A percentile compares a stretch with the other conserved stretches of the same genome.
Conservation (phyloP, 2,329 filamentous ascomycete species). For the Aspergillus sojae region DNA sequence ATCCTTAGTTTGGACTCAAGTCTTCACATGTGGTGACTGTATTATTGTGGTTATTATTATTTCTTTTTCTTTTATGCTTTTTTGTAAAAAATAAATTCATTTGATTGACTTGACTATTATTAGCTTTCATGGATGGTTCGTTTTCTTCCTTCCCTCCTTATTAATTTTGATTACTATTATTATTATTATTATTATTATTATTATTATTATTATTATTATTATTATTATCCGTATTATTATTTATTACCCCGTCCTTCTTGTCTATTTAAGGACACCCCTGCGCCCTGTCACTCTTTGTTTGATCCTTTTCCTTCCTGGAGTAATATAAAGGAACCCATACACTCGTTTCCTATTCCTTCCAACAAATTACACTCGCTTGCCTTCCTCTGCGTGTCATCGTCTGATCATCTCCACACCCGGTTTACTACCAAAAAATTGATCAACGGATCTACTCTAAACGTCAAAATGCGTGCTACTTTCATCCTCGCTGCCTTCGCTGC, state of each 20-base stretch:
- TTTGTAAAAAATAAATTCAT: not conserved
- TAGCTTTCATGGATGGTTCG: not conserved
- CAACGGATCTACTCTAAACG: constrained; percentile 16
- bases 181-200: constrained; percentile 3
- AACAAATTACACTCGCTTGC: constrained; percentile 12
- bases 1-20: not conserved
- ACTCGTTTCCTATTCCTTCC: constrained; percentile 12
- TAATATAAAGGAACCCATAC: constrained; percentile 21
- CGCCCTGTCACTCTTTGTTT: constrained; percentile 18
- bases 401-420: not conserved
- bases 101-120: not conserved
- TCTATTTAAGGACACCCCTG: constrained; percentile 23
- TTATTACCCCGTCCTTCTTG: constrained; percentile 11
- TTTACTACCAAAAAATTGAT: constrained; percentile 8
- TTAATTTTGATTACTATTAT: not conserved
- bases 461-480: constrained; percentile 52
- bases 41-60: not conserved
- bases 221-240: constrained; percentile 8
- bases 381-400: not conserved
- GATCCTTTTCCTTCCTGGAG: constrained; percentile 12
- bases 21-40: not conserved
- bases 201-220: not conserved
- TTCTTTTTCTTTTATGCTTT: not conserved
- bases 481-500: constrained; percentile 49
- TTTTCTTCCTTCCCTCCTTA: not conserved